phyloP scores from a whole-genome alignment of 2,329 filamentous ascomycete species.

The Triangularia verruculosa region DNA sequence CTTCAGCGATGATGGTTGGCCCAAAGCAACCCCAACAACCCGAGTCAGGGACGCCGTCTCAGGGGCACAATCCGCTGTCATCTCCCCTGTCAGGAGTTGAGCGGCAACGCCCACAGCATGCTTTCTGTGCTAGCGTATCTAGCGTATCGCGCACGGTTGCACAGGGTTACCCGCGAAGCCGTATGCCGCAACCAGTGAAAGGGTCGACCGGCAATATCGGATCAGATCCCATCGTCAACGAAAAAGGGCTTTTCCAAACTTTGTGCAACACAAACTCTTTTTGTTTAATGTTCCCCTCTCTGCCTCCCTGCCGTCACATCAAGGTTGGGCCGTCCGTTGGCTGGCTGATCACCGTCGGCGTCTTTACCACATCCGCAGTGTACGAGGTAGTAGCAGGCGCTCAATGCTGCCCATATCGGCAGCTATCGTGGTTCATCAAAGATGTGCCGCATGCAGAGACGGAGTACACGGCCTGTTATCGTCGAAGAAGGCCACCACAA shows the following conservation, averaged over 20 bases:
- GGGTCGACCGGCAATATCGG: conserved; percentile 23
- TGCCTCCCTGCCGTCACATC: background rate
- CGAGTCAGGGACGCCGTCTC: background rate
- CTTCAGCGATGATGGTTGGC: background rate
- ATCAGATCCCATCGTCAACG: conserved; percentile 17
- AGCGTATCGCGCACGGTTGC: conserved; percentile 1
- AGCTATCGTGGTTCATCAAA: background rate
- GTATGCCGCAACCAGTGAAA: background rate
- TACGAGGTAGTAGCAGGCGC: too few relatives aligned
- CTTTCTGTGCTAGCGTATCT: background rate
- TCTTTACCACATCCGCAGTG: background rate
- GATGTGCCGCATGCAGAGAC: background rate
- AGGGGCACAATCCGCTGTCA: background rate
- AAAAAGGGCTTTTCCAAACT: conserved; percentile 10
- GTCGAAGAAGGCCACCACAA: background rate
- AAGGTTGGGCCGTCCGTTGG: background rate
- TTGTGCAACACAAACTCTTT: conserved; percentile 20
- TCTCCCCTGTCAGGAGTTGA: background rate
- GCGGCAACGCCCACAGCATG: background rate
- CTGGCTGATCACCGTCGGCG: background rate
- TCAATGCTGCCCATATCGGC: background rate
- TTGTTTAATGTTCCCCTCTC: background rate
- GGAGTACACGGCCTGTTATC: background rate
- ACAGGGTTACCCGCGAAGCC: background rate
- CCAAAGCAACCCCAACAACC: background rate